A percentile compares a stretch with the other conserved stretches of the same genome.
These are phyloP conservation scores for Phaeophleospora eucalypticola DNA, from an alignment of 2,329 filamentous ascomycete species.

Conservation along the genomic window DNA sequence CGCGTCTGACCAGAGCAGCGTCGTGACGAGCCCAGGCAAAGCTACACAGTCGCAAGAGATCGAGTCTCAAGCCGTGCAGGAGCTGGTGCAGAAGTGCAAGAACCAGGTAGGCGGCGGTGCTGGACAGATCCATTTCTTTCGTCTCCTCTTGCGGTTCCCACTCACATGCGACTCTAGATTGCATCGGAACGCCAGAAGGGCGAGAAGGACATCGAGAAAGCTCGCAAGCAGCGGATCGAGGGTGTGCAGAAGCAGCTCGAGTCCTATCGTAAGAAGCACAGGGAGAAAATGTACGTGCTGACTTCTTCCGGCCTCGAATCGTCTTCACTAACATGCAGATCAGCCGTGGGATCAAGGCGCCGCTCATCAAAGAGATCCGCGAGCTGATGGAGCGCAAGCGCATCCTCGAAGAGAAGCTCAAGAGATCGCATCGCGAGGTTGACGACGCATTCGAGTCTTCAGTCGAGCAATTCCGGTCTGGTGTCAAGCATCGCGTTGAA, in stretches of 20 bases:
- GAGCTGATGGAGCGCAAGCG: slow-evolving; percentile 19
- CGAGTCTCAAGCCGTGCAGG: not conserved
- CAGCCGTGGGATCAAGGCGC: too few relatives aligned
- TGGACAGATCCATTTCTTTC: not conserved
- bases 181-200: slow-evolving; percentile 7
- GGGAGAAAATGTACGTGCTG: slow-evolving; percentile 14
- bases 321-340: too few relatives aligned
- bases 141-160: not conserved
- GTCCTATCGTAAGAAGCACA: slow-evolving; percentile 4
- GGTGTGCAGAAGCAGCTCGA: slow-evolving; percentile 9
- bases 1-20: not conserved
- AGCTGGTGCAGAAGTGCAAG: not conserved
- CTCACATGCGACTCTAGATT: not conserved
- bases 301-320: too few relatives aligned
- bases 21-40: not conserved
- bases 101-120: not conserved
- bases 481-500: too few relatives aligned
- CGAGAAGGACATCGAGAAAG: slow-evolving; percentile 13
- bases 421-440: slow-evolving; percentile 10
- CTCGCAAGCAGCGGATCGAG: slow-evolving; percentile 7
- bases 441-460: slow-evolving; percentile 12
- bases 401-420: slow-evolving; percentile 12
- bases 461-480: slow-evolving; percentile 17
- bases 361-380: slow-evolving; percentile 9
- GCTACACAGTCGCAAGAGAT: not conserved